Percentiles rank a stretch among this genome's conserved stretches.
These are phyloP conservation scores for Leersia perrieri DNA, from an alignment of 176 grass and related monocot species.

Conservation along the genomic window DNA sequence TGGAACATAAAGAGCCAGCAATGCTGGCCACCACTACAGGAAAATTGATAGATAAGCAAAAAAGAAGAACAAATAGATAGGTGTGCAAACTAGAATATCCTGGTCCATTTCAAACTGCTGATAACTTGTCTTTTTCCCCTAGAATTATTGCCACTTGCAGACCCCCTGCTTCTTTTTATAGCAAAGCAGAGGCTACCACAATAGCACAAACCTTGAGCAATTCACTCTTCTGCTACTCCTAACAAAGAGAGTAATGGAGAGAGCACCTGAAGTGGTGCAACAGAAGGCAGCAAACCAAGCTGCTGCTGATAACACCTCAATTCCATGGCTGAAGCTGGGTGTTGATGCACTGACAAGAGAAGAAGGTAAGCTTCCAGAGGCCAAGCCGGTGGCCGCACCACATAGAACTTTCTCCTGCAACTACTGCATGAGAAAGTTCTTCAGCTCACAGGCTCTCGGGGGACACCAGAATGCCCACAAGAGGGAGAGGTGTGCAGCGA, in stretches of 20 bases:
- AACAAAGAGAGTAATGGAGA: slow-evolving; percentile 51
- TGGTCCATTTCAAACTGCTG: slow-evolving; percentile 40
- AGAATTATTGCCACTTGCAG: slow-evolving; percentile 67
- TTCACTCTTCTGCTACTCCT: slow-evolving; percentile 29
- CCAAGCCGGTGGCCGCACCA: slow-evolving; percentile 30
- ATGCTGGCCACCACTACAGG: slow-evolving; percentile 39
- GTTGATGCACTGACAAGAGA: slow-evolving; percentile 23
- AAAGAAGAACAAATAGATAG: slow-evolving; percentile 27
- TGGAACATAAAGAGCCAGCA: slow-evolving; percentile 43
- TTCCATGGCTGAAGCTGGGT: slow-evolving; percentile 64
- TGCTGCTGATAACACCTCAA: slow-evolving; percentile 31
- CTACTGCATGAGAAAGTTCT: slow-evolving; percentile 90
- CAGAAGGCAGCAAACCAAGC: slow-evolving; percentile 21
- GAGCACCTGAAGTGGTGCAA: slow-evolving; percentile 31
- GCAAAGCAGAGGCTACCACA: slow-evolving; percentile 32
- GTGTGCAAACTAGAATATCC: slow-evolving; percentile 49
- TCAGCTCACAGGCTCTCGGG: slow-evolving; percentile 81
- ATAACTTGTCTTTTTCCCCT: slow-evolving; percentile 44
- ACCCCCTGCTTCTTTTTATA: slow-evolving; percentile 67
- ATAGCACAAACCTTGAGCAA: slow-evolving; percentile 39
- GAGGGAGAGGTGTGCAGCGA: slow-evolving; percentile 73
- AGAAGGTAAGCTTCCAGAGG: slow-evolving; percentile 29
- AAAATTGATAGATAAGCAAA: slow-evolving; percentile 19
- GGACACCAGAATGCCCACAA: slow-evolving; percentile 94
- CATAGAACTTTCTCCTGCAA: slow-evolving; percentile 88